Evolutionary conservation across 768 basidiomycete species (phyloP).

Genomic region (Coprinopsis marcescibilis): DNA sequence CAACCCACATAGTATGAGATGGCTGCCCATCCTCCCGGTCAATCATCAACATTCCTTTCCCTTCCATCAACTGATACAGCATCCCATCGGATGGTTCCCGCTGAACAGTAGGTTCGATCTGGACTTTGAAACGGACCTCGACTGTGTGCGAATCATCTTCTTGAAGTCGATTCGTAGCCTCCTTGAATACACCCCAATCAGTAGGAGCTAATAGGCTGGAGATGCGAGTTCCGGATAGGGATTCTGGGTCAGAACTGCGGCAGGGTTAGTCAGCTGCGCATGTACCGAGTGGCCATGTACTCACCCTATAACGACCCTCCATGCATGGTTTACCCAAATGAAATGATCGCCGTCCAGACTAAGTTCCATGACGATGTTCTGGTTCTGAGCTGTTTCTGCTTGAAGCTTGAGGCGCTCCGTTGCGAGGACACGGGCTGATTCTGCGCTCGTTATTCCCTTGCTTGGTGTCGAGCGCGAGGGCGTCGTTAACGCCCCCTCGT

Average conservation of each 20-base stretch:
- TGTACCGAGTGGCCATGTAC: slow-evolving; percentile 20
- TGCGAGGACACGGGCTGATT: slow-evolving; percentile 79
- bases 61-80: slow-evolving; percentile 87
- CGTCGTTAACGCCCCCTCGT: slow-evolving; percentile 29
- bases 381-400: slow-evolving; percentile 92
- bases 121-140: slow-evolving; percentile 85
- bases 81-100: slow-evolving; percentile 47
- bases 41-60: slow-evolving; percentile 97
- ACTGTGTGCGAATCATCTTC: slow-evolving; percentile 93
- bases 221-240: slow-evolving; percentile 72
- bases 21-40: slow-evolving; percentile 84
- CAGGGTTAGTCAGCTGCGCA: slow-evolving; percentile 3
- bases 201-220: slow-evolving; percentile 73
- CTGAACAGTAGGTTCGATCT: slow-evolving; percentile 59
- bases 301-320: slow-evolving; percentile 87
- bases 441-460: slow-evolving; percentile 52
- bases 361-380: slow-evolving; percentile 94
- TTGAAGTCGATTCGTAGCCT: slow-evolving; percentile 78
- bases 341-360: slow-evolving; percentile 92
- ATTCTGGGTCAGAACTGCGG: slow-evolving; percentile 74
- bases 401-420: slow-evolving; percentile 84
- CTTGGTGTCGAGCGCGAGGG: slow-evolving; percentile 26
- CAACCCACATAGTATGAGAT: slow-evolving; percentile 98
- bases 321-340: slow-evolving; percentile 94
- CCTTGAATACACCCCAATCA: slow-evolving; percentile 79